Conservation (phyloP, 2,329 filamentous ascomycete genomes). For the Aspergillus sp. region DNA sequence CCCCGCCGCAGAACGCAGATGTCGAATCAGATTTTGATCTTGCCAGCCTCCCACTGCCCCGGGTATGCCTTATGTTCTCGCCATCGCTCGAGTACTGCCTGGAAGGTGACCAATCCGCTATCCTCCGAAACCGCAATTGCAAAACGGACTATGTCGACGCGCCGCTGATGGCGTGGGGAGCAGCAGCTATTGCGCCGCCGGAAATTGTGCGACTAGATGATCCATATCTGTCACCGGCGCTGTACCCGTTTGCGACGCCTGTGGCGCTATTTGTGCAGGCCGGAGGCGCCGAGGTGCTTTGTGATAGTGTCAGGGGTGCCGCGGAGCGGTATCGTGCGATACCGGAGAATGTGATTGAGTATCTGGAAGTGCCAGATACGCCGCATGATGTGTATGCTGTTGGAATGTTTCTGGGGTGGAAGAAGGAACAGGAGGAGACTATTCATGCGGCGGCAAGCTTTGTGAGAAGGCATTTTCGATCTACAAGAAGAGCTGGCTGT, state of each 20-base stretch:
- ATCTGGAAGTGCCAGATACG: slow-evolving; percentile 11
- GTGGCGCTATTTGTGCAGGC: slow-evolving; percentile 16
- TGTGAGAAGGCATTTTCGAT: too few species aligned
- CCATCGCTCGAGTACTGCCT: not conserved
- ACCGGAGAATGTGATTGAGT: slow-evolving; percentile 8
- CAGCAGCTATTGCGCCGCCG: slow-evolving; percentile 12
- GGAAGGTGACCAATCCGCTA: too few species aligned
- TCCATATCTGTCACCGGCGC: slow-evolving; percentile 15
- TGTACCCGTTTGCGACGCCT: slow-evolving; percentile 17
- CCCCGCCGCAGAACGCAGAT: slow-evolving; percentile 10
- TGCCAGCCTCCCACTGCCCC: slow-evolving; percentile 4
- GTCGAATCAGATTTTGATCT: slow-evolving; percentile 19
- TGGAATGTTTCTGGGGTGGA: slow-evolving; percentile 14
- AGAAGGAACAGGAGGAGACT: slow-evolving; percentile 11
- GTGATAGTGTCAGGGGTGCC: slow-evolving; percentile 8
- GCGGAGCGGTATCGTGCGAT: too few species aligned
- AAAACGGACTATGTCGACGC: slow-evolving; percentile 14
- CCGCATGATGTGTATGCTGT: slow-evolving; percentile 20
- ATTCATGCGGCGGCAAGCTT: too few species aligned
- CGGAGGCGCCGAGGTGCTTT: slow-evolving; percentile 14
- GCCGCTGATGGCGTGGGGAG: slow-evolving; percentile 17
- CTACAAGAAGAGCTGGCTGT: too few species aligned
- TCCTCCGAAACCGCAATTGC: slow-evolving; percentile 7
- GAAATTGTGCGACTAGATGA: slow-evolving; percentile 10
- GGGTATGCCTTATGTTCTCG: slow-evolving; percentile 6